Evolutionary conservation across 164 flowering plant genomes (phyloP), one percentile per base, ranked within the genome.

Genomic region (Vitis riparia): DNA sequence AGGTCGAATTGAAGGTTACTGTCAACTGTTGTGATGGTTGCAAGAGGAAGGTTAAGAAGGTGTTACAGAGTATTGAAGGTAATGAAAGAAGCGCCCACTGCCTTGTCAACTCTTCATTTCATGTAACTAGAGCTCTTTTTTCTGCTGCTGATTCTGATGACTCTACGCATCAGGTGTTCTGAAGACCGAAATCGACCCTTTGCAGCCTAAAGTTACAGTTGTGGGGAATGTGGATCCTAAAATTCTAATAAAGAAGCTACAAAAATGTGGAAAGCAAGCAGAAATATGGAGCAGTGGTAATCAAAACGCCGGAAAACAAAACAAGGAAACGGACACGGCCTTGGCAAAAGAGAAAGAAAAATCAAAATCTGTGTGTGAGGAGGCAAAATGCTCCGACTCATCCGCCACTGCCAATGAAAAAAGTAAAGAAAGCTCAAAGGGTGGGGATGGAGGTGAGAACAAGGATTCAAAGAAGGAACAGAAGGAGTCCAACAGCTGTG

Each of bases 21-120:
- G 79, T 83, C 37, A 73, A 71, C 72, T 87, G 91, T 75, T 87
- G 90, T 51, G 89, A 87, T 17, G 91, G 89, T 57, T 87, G 91
- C 79, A 82, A 81, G 81, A 79, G 62, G 68, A 85, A 85, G 75
- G 89, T 87, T 57, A 87, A 82, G 82, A 87, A 87, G 76, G 70
- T 74, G 49, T 56, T 87, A 53, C 86, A 63, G 56, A 70, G 78
- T 16, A 62, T 87, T 63, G 86, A 84, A 63, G 91, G 91, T 87
- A 79, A 55, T 9, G 16, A 23, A 19, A 29, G 16, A 5, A 44
- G 32, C 7, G 19, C 19, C 23, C 1, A 53, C 49, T 37, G 44
- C 47, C 53, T 47, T 19, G 6, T 29, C 11, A 16, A 27, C 15
- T 8, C 44, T 15, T 10, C 7, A 68, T 37, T 51, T 51, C 19